phyloP scores from a whole-genome alignment of 768 basidiomycete genomes.

The Dictyophora rubrovolvata region DNA sequence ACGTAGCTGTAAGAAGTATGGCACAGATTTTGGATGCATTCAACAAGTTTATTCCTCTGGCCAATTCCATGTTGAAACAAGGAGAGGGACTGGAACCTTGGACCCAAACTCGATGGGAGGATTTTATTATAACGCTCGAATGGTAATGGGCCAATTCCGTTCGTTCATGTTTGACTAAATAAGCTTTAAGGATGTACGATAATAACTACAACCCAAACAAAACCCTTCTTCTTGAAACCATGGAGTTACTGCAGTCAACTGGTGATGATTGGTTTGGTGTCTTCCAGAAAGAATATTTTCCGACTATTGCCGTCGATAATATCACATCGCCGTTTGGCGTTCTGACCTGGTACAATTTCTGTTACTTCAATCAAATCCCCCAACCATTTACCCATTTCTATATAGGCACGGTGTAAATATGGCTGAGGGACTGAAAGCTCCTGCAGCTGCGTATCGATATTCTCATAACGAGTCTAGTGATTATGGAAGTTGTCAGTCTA shows the following conservation, averaged over 20 bases:
- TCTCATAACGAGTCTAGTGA: conserved; percentile 47
- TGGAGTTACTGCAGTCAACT: conserved; percentile 39
- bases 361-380: neutral
- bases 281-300: conserved; percentile 39
- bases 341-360: conserved; percentile 23
- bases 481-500: neutral
- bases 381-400: neutral
- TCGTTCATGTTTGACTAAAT: neutral
- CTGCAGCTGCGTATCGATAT: conserved; percentile 43
- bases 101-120: conserved; percentile 47
- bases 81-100: conserved; percentile 45
- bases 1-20: neutral
- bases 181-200: conserved; percentile 39
- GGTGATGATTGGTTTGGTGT: conserved; percentile 49
- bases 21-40: conserved; percentile 23
- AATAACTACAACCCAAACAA: conserved; percentile 39
- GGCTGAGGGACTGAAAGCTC: conserved; percentile 46
- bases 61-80: conserved; percentile 42
- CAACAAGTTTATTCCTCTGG: conserved; percentile 42
- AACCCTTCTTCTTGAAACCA: conserved; percentile 40
- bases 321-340: conserved; percentile 37
- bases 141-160: conserved; percentile 28
- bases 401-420: conserved; percentile 44
- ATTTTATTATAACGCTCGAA: conserved; percentile 45
- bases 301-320: conserved; percentile 29